phyloP scores from a whole-genome alignment of 805 yeast genomes.

The Pichia ethanolica region DNA sequence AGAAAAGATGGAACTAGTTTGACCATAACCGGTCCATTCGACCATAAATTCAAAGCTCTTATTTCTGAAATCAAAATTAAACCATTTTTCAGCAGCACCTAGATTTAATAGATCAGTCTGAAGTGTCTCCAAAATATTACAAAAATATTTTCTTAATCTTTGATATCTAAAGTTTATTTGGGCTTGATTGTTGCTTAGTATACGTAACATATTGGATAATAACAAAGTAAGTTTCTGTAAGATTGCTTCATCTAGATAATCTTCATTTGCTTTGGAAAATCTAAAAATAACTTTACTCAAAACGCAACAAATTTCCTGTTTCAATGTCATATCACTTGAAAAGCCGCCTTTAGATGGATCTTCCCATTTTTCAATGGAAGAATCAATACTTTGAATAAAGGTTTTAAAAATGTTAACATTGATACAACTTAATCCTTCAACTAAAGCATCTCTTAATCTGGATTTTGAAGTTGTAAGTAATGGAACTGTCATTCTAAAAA shows the following conservation, averaged over 20 bases:
- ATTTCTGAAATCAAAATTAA: constrained; percentile 82
- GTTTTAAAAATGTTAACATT: constrained; percentile 85
- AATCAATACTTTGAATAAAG: constrained; percentile 66
- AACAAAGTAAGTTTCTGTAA: constrained; percentile 54
- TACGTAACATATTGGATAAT: constrained; percentile 52
- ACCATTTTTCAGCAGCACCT: constrained; percentile 43
- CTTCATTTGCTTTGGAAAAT: constrained; percentile 42
- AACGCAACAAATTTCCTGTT: constrained; percentile 75
- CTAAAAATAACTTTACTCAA: constrained; percentile 60
- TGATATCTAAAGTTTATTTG: constrained; percentile 69
- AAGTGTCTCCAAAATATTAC: constrained; percentile 73
- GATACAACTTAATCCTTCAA: constrained; percentile 82
- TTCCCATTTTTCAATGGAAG: constrained; percentile 49
- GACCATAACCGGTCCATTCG: constrained; percentile 95
- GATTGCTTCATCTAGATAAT: constrained; percentile 62
- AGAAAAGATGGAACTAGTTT: constrained; percentile 47
- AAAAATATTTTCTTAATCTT: constrained; percentile 71
- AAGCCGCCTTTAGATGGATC: constrained; percentile 27
- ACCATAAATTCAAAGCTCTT: constrained; percentile 76
- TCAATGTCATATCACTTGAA: constrained; percentile 27
- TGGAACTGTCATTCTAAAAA: constrained; percentile 83
- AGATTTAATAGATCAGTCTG: constrained; percentile 46
- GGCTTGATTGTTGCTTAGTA: constrained; percentile 43
- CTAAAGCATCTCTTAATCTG: constrained; percentile 74
- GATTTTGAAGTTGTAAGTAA: constrained; percentile 63